Percentiles rank a stretch among this genome's conserved stretches.
Conservation (phyloP, 331 rosid genomes). For the Phaseolus coccineus region DNA sequence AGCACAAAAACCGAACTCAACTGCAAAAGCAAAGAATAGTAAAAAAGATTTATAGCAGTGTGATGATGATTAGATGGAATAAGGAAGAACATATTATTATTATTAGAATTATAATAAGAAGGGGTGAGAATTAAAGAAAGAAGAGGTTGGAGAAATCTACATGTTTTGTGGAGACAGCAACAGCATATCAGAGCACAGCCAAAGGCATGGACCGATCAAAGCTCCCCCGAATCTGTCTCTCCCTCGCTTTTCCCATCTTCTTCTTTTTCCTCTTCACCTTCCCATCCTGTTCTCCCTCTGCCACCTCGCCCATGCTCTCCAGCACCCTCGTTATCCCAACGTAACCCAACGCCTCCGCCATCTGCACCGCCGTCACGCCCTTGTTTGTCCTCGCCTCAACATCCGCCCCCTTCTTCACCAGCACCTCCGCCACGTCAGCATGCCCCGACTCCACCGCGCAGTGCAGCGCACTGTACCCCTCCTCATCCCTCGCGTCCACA, state of each 20-base stretch:
- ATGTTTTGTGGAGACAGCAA: slow-evolving; percentile 27
- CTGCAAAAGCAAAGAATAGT: no score
- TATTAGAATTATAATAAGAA: no score
- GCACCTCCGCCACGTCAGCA: slow-evolving; percentile 59
- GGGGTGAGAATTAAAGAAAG: slow-evolving; percentile 1
- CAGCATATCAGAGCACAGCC: slow-evolving; percentile 41
- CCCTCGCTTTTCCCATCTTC: slow-evolving; percentile 43
- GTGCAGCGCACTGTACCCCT: slow-evolving; percentile 79
- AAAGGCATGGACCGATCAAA: slow-evolving; percentile 51
- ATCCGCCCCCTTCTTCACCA: slow-evolving; percentile 79
- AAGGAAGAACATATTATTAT: no score
- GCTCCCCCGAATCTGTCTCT: slow-evolving; percentile 45
- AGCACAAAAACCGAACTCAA: no score
- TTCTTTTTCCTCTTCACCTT: slow-evolving; percentile 33
- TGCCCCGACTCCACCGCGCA: slow-evolving; percentile 75
- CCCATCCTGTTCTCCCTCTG: neutral
- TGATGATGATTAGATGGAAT: no score
- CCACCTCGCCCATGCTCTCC: slow-evolving; percentile 5
- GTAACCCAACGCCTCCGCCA: slow-evolving; percentile 67
- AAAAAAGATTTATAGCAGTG: no score
- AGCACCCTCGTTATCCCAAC: slow-evolving; percentile 68
- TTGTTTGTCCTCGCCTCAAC: slow-evolving; percentile 68
- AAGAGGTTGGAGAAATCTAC: slow-evolving; percentile 31
- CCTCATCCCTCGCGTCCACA: slow-evolving; percentile 63
- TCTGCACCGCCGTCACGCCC: slow-evolving; percentile 69